These are phyloP conservation scores for Nemania serpens DNA, from an alignment of 2,329 filamentous ascomycete genomes.

Conservation along the genomic window DNA sequence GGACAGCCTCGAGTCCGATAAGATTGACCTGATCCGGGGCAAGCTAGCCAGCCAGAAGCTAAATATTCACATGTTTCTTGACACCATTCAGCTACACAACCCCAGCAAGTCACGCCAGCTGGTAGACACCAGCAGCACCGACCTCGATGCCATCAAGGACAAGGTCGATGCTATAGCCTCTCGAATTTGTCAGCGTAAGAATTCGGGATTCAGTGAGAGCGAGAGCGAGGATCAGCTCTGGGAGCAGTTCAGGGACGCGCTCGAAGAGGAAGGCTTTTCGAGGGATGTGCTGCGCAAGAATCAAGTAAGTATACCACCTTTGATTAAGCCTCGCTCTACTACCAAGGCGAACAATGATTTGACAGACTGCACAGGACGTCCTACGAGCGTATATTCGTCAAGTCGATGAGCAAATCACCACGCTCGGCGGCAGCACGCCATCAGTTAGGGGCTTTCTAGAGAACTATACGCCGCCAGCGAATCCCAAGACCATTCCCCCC, in stretches of 20 bases:
- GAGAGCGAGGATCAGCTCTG: constrained; percentile 59
- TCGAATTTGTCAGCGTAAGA: constrained; percentile 52
- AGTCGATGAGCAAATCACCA: constrained; percentile 55
- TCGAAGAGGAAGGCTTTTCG: constrained; percentile 63
- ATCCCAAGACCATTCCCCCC: constrained; percentile 37
- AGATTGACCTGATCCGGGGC: constrained; percentile 49
- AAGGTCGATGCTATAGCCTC: constrained; percentile 63
- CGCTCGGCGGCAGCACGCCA: constrained; percentile 50
- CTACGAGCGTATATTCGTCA: constrained; percentile 65
- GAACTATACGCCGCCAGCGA: constrained; percentile 38
- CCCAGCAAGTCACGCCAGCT: constrained; percentile 46
- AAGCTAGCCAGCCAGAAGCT: constrained; percentile 58
- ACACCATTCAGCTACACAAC: constrained; percentile 60
- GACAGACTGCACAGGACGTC: constrained; percentile 52
- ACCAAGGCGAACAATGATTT: background rate
- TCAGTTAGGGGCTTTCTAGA: constrained; percentile 60
- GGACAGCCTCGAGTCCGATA: constrained; percentile 46
- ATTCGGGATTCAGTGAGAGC: constrained; percentile 45
- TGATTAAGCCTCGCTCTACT: background rate
- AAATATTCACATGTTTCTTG: constrained; percentile 60
- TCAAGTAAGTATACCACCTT: constrained; percentile 52
- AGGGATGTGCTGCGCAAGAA: constrained; percentile 58
- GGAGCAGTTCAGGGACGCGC: constrained; percentile 62
- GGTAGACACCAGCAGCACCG: constrained; percentile 46
- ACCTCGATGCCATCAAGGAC: constrained; percentile 61